Conservation (phyloP, 139 green algal genomes). For the Pedinophyceae sp. region DNA sequence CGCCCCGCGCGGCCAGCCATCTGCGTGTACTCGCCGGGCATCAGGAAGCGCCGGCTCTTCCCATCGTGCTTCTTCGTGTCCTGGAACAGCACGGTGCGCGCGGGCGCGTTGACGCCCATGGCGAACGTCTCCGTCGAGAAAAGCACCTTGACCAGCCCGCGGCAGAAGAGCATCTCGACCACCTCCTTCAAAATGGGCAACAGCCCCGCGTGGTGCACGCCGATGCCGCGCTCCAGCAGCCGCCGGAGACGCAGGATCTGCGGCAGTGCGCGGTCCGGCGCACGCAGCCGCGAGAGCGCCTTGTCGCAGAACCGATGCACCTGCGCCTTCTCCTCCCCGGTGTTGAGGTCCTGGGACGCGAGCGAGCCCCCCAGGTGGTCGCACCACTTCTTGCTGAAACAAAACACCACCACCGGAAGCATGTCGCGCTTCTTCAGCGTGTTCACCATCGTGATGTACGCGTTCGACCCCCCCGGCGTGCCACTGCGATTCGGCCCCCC, state of each 20-base stretch:
- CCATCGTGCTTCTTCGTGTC: slow-evolving; percentile 76
- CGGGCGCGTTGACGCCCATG: slow-evolving; percentile 95
- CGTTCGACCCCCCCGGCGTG: no score
- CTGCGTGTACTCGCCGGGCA: slow-evolving; percentile 90
- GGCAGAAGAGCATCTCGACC: slow-evolving; percentile 97
- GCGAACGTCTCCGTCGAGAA: slow-evolving; percentile 77
- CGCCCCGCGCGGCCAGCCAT: slow-evolving; percentile 80
- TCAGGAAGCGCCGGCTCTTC: slow-evolving; percentile 28
- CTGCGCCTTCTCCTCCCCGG: slow-evolving; percentile 48
- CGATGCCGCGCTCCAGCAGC: slow-evolving; percentile 73
- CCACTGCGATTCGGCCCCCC: slow-evolving; percentile 11
- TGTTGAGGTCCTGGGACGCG: slow-evolving; percentile 52
- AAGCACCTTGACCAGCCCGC: slow-evolving; percentile 66
- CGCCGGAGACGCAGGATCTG: slow-evolving; percentile 70
- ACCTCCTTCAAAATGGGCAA: slow-evolving; percentile 96
- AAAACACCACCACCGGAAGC: slow-evolving; percentile 70
- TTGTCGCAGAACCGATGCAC: slow-evolving; percentile 45
- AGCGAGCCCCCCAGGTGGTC: slow-evolving; percentile 28
- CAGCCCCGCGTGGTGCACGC: slow-evolving; percentile 86
- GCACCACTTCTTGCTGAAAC: slow-evolving; percentile 74
- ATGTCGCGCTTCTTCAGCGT: slow-evolving; percentile 48
- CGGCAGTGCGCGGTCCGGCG: slow-evolving; percentile 56
- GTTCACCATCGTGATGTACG: slow-evolving; percentile 41
- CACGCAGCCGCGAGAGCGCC: slow-evolving; percentile 41
- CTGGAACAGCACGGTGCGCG: slow-evolving; percentile 83